Percentiles rank a stretch among this genome's conserved stretches.
Conservation (phyloP, 495 filamentous ascomycete genomes). For the Xylaria cubensis region DNA sequence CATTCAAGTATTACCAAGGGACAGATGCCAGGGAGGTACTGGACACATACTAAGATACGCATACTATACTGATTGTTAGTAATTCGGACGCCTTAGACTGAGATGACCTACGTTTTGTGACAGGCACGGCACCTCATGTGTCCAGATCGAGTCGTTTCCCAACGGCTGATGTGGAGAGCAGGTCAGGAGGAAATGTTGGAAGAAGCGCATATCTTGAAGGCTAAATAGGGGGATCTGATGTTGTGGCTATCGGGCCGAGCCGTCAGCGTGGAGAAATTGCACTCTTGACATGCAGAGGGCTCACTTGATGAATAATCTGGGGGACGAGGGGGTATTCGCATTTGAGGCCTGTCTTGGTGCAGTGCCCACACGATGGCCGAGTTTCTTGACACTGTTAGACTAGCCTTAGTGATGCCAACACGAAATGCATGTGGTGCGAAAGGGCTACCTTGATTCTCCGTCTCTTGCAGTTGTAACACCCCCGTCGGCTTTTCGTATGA, state of each 20-base stretch:
- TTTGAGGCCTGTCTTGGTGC: slow-evolving; percentile 59
- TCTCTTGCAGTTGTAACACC: slow-evolving; percentile 70
- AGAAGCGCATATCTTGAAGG: slow-evolving; percentile 65
- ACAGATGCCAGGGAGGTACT: not conserved
- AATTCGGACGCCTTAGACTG: not conserved
- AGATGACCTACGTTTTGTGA: slow-evolving; percentile 56
- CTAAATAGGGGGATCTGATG: slow-evolving; percentile 57
- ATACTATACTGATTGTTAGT: slow-evolving; percentile 40
- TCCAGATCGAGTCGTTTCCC: slow-evolving; percentile 64
- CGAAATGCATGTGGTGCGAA: not conserved
- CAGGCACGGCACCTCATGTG: slow-evolving; percentile 63
- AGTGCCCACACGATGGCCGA: slow-evolving; percentile 64
- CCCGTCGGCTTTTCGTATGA: slow-evolving; percentile 67
- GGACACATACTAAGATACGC: slow-evolving; percentile 51
- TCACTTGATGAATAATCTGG: slow-evolving; percentile 50
- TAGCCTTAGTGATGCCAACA: slow-evolving; percentile 2
- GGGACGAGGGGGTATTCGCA: slow-evolving; percentile 64
- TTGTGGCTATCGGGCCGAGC: slow-evolving; percentile 41
- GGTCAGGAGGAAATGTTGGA: slow-evolving; percentile 65
- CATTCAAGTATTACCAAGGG: not conserved
- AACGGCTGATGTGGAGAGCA: slow-evolving; percentile 67
- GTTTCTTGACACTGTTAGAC: slow-evolving; percentile 62
- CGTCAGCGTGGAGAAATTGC: slow-evolving; percentile 13
- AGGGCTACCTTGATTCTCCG: slow-evolving; percentile 62
- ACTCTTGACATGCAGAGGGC: not conserved